A percentile compares a stretch with the other conserved stretches of the same genome.
phyloP scores from a whole-genome alignment of 164 flowering plant genomes.

The Buxus sempervirens region DNA sequence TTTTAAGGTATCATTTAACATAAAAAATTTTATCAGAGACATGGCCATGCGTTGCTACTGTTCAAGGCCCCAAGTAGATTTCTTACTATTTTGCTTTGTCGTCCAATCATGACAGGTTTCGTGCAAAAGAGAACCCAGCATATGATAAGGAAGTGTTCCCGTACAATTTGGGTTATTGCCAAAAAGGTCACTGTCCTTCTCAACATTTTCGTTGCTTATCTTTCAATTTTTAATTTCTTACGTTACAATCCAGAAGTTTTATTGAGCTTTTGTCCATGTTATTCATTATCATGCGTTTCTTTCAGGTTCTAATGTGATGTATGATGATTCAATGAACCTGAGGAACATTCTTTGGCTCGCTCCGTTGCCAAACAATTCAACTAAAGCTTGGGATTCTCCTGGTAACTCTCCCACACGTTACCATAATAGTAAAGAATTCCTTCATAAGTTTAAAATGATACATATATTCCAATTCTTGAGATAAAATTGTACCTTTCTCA shows the following conservation, averaged over 20 bases:
- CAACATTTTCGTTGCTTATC: too few species aligned
- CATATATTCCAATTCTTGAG: too few species aligned
- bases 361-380: conserved; percentile 69
- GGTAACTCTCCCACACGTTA: conserved; percentile 39
- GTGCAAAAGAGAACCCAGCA: conserved; percentile 92
- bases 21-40: too few species aligned
- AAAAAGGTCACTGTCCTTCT: conserved; percentile 46
- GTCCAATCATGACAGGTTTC: conserved; percentile 57
- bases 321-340: conserved; percentile 80
- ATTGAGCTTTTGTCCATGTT: too few species aligned
- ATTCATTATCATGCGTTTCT: not conserved
- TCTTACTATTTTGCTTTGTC: too few species aligned
- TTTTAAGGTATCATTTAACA: too few species aligned
- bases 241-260: too few species aligned
- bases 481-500: too few species aligned
- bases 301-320: conserved; percentile 68
- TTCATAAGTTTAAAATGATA: not conserved
- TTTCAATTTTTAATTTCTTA: too few species aligned
- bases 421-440: not conserved
- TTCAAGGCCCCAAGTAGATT: too few species aligned
- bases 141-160: conserved; percentile 70
- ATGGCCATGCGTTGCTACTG: too few species aligned
- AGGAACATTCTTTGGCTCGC: conserved; percentile 98
- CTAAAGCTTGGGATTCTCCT: conserved; percentile 72
- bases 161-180: conserved; percentile 86